These are phyloP conservation scores for Tetradesmus lagerheimii DNA, from an alignment of 139 green algal species.

Conservation along the genomic window DNA sequence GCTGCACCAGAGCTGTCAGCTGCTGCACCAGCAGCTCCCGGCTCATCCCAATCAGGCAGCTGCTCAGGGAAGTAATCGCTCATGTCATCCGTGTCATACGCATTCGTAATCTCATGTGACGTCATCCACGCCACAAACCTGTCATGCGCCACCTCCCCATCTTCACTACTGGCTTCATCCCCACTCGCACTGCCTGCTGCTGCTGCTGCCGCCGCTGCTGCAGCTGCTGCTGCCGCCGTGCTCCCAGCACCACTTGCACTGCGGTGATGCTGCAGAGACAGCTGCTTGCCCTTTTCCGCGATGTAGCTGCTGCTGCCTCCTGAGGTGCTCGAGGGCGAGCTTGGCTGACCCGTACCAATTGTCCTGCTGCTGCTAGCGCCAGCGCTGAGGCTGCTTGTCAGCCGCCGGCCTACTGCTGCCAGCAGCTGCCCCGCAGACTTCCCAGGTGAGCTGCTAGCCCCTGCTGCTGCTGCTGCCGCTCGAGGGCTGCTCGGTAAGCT, in stretches of 20 bases:
- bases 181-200: not conserved
- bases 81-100: slow-evolving; percentile 34
- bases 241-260: not conserved
- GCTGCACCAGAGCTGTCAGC: not conserved
- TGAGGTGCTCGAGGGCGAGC: not conserved
- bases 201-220: not conserved
- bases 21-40: not conserved
- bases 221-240: not conserved
- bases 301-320: not conserved
- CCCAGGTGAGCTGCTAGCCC: not conserved
- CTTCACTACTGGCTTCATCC: slow-evolving; percentile 26
- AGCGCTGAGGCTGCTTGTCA: slow-evolving; percentile 1
- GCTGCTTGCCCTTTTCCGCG: not conserved
- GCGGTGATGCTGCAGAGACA: not conserved
- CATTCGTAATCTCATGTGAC: slow-evolving; percentile 6
- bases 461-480: not conserved
- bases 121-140: slow-evolving; percentile 48
- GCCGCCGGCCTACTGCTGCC: not conserved
- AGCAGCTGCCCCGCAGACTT: not conserved
- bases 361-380: slow-evolving; percentile 6
- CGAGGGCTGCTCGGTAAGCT: slow-evolving; percentile 12
- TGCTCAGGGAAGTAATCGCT: slow-evolving; percentile 42
- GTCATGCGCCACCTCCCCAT: slow-evolving; percentile 41
- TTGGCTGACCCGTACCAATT: not conserved
- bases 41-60: slow-evolving; percentile 45